Evolutionary conservation across 2,329 filamentous ascomycete genomes (phyloP).

Genomic region (Cercospora janseana): DNA sequence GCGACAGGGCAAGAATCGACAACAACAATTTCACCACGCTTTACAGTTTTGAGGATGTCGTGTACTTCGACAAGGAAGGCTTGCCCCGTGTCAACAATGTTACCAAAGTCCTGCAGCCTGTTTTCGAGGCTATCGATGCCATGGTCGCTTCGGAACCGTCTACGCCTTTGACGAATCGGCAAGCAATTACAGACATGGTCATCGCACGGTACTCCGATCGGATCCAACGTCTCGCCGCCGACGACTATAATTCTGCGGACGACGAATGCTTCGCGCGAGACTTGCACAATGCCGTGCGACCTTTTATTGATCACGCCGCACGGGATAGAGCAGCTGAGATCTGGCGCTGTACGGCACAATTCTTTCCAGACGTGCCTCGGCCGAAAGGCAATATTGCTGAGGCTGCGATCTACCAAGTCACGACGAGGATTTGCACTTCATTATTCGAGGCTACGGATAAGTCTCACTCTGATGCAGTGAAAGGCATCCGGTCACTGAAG

Average conservation of each 20-base stretch:
- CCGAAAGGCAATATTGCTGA: conserved; percentile 31
- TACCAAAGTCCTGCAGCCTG: conserved; percentile 37
- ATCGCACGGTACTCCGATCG: conserved; percentile 60
- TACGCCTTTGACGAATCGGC: conserved; percentile 57
- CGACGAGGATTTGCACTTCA: conserved; percentile 37
- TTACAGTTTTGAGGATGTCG: conserved; percentile 43
- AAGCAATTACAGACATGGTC: conserved; percentile 64
- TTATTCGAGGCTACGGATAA: conserved; percentile 32
- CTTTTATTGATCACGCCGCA: conserved; percentile 42
- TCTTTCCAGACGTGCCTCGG: conserved; percentile 28
- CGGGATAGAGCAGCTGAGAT: conserved; percentile 43
- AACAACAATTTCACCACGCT: conserved; percentile 52
- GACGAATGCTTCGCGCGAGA: conserved; percentile 31
- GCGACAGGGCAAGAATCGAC: conserved; percentile 45
- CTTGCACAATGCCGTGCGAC: conserved; percentile 35
- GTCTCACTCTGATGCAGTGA: conserved; percentile 31
- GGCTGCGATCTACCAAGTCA: conserved; percentile 35
- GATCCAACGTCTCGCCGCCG: conserved; percentile 44
- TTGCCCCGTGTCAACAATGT: conserved; percentile 44
- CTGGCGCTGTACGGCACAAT: conserved; percentile 51
- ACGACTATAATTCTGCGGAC: conserved; percentile 21
- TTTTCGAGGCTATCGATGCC: conserved; percentile 47
- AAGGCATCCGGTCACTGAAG: conserved; percentile 45
- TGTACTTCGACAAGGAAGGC: conserved; percentile 33
- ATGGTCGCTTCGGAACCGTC: conserved; percentile 41